These are phyloP conservation scores for Fusarium palustre DNA, from an alignment of 2,329 filamentous ascomycete species.

Conservation along the genomic window DNA sequence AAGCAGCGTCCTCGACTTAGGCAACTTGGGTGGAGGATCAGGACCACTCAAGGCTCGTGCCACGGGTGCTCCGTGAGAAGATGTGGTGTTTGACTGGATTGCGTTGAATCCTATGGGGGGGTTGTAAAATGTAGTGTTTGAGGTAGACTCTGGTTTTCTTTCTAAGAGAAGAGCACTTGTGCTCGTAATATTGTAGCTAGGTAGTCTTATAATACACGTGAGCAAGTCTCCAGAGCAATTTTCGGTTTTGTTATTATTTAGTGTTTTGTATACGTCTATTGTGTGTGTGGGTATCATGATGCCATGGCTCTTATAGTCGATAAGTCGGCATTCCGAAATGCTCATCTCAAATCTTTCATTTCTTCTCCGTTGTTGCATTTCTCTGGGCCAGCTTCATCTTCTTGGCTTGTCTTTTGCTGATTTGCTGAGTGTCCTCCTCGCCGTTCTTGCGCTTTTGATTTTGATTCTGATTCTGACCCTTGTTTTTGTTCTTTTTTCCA, in stretches of 20 bases:
- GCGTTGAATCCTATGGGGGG: not conserved
- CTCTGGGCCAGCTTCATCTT: constrained; percentile 64
- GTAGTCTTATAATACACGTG: constrained; percentile 40
- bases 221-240: constrained; percentile 37
- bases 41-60: constrained; percentile 34
- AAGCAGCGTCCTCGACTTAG: constrained; percentile 58
- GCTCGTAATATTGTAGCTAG: constrained; percentile 36
- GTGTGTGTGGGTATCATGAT: constrained; percentile 50
- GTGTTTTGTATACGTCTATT: constrained; percentile 31
- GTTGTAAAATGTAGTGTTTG: constrained; percentile 4
- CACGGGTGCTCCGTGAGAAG: constrained; percentile 23
- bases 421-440: constrained; percentile 50
- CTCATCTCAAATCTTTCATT: constrained; percentile 22
- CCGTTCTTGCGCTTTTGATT: constrained; percentile 60
- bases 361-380: constrained; percentile 48
- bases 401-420: constrained; percentile 69
- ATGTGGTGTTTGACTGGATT: not conserved
- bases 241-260: not conserved
- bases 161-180: constrained; percentile 24
- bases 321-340: constrained; percentile 17
- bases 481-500: constrained; percentile 48
- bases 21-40: constrained; percentile 51
- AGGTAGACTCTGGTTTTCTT: constrained; percentile 19
- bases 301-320: constrained; percentile 18
- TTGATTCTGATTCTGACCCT: constrained; percentile 42